A percentile compares a stretch with the other conserved stretches of the same genome.
Evolutionary conservation across 2,329 filamentous ascomycete genomes (phyloP).

Genomic region (Diplocarpon rosae): DNA sequence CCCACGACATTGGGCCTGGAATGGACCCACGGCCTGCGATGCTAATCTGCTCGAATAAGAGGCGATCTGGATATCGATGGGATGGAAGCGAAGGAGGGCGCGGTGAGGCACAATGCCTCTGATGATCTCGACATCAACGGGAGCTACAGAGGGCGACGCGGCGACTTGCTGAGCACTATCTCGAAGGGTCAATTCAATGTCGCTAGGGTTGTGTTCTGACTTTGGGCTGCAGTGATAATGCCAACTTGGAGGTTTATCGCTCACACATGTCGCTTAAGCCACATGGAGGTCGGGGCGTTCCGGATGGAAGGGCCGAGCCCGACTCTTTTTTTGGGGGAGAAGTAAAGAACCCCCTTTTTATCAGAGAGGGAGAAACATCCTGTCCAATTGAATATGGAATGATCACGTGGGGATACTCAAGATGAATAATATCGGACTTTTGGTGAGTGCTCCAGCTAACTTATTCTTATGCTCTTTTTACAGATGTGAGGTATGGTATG

Average conservation of each 20-base stretch:
- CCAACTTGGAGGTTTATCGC: slow-evolving; percentile 1
- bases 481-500: too few relatives aligned
- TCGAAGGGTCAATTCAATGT: background rate
- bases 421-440: too few relatives aligned
- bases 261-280: background rate
- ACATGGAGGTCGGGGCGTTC: background rate
- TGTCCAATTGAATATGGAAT: too few relatives aligned
- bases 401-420: too few relatives aligned
- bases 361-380: too few relatives aligned
- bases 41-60: too few relatives aligned
- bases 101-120: slow-evolving; percentile 27
- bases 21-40: background rate
- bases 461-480: too few relatives aligned
- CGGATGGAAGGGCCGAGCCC: background rate
- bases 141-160: slow-evolving; percentile 8
- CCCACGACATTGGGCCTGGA: slow-evolving; percentile 55
- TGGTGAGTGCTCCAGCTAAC: too few relatives aligned
- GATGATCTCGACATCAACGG: slow-evolving; percentile 26
- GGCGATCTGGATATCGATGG: too few relatives aligned
- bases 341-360: too few relatives aligned
- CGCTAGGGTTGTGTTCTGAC: background rate
- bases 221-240: background rate
- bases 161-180: background rate
- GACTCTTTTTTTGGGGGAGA: background rate
- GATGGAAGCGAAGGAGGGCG: slow-evolving; percentile 1